Percentiles rank a stretch among this genome's conserved stretches.
phyloP scores from a whole-genome alignment of 129 eudicot genomes.

The Ambrosia trifida region DNA sequence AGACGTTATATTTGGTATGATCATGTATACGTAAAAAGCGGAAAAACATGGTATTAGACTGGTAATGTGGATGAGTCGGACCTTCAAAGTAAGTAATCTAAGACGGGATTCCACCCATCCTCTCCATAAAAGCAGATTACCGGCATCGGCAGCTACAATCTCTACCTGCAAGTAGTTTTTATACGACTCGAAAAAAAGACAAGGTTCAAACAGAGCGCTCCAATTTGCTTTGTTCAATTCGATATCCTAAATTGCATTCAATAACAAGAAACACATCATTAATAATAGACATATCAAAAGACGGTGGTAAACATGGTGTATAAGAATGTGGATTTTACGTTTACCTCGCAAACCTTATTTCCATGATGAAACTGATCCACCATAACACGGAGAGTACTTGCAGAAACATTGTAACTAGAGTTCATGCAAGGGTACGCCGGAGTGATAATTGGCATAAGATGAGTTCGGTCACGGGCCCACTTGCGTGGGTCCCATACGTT shows the following conservation, averaged over 20 bases:
- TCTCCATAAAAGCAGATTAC: constrained; percentile 41
- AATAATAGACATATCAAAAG: constrained; percentile 13
- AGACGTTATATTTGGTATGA: not conserved
- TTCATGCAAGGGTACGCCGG: constrained; percentile 52
- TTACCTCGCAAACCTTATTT: constrained; percentile 45
- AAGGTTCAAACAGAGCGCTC: constrained; percentile 45
- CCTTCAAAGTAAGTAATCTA: constrained; percentile 40
- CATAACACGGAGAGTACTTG: constrained; percentile 48
- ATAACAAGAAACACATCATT: constrained; percentile 15
- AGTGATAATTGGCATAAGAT: constrained; percentile 46
- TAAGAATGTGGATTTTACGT: not conserved
- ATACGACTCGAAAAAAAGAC: constrained; percentile 45
- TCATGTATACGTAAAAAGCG: no score
- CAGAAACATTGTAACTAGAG: constrained; percentile 49
- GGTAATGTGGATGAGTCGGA: constrained; percentile 10
- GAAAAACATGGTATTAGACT: not conserved
- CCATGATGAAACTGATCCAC: constrained; percentile 39
- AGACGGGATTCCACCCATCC: constrained; percentile 56
- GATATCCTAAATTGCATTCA: constrained; percentile 31
- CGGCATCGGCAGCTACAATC: constrained; percentile 39
- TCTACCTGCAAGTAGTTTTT: constrained; percentile 49
- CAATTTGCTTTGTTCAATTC: constrained; percentile 42
- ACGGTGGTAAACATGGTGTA: not conserved
- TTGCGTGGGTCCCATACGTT: constrained; percentile 44
- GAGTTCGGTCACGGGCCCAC: constrained; percentile 29